Conservation (phyloP, 805 yeast genomes). For the Kluyveromyces lactis region DNA sequence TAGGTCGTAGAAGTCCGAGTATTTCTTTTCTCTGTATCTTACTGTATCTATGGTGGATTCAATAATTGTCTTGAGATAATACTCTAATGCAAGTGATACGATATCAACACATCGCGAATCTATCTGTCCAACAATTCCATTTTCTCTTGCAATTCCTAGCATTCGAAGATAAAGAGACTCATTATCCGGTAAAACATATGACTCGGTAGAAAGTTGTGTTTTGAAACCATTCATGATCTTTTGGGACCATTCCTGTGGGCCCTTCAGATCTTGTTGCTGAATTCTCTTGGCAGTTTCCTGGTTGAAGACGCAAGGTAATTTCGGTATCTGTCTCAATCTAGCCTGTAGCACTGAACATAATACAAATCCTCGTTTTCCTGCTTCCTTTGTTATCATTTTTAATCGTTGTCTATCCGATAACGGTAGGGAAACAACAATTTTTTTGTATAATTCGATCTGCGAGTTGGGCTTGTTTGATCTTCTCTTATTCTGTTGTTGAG, state of each 20-base stretch:
- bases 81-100: conserved; percentile 70
- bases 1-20: conserved; percentile 29
- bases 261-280: conserved; percentile 25
- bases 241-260: conserved; percentile 77
- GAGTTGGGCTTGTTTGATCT: conserved; percentile 41
- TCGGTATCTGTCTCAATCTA: conserved; percentile 55
- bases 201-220: conserved; percentile 70
- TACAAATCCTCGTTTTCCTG: conserved; percentile 71
- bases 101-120: conserved; percentile 73
- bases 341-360: conserved; percentile 60
- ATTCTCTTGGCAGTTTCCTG: conserved; percentile 27
- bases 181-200: conserved; percentile 74
- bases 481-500: conserved; percentile 40
- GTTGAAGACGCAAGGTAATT: conserved; percentile 59
- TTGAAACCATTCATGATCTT: conserved; percentile 83
- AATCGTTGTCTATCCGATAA: conserved; percentile 78
- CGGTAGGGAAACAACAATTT: conserved; percentile 79
- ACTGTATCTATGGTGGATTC: conserved; percentile 70
- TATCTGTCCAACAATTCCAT: conserved; percentile 79
- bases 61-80: conserved; percentile 63
- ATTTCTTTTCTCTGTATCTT: conserved; percentile 46
- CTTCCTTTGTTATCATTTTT: conserved; percentile 72
- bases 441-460: conserved; percentile 75
- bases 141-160: conserved; percentile 78
- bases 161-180: conserved; percentile 60